Evolutionary conservation across 805 yeast species (phyloP).

Genomic region (Candida gorgasii): DNA sequence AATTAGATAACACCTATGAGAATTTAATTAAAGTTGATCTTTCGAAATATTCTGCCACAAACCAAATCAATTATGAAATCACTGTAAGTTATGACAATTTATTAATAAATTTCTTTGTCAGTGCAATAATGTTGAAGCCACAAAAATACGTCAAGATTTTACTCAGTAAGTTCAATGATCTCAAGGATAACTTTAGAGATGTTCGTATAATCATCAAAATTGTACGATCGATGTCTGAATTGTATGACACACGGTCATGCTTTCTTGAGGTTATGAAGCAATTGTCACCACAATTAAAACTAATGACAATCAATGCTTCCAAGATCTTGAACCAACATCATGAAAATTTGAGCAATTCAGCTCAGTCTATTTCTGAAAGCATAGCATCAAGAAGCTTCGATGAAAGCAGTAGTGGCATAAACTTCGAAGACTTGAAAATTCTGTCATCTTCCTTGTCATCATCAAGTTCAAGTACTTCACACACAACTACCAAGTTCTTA

Average conservation of each 20-base stretch:
- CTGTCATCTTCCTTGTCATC: slow-evolving; percentile 8
- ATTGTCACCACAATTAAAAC: slow-evolving; percentile 25
- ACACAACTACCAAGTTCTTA: slow-evolving; percentile 2
- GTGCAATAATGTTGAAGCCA: slow-evolving; percentile 38
- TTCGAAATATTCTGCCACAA: slow-evolving; percentile 12
- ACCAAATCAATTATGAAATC: slow-evolving; percentile 9
- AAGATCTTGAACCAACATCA: slow-evolving; percentile 25
- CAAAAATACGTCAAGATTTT: slow-evolving; percentile 28
- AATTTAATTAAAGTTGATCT: slow-evolving; percentile 20
- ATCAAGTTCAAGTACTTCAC: not conserved
- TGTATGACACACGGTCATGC: slow-evolving; percentile 19
- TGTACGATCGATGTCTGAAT: slow-evolving; percentile 31
- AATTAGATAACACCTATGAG: slow-evolving; percentile 33
- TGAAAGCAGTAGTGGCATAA: slow-evolving; percentile 8
- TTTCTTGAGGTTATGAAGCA: slow-evolving; percentile 26
- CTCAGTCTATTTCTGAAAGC: slow-evolving; percentile 18
- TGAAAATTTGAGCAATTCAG: slow-evolving; percentile 14
- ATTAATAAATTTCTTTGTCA: slow-evolving; percentile 29
- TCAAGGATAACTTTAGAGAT: slow-evolving; percentile 25
- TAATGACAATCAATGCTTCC: slow-evolving; percentile 26
- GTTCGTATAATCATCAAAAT: slow-evolving; percentile 29
- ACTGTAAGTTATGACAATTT: slow-evolving; percentile 23
- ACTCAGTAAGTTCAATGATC: slow-evolving; percentile 22
- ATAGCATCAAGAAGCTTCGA: slow-evolving; percentile 12
- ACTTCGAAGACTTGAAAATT: slow-evolving; percentile 15